These are phyloP conservation scores for Coprinellus aureogranulatus DNA, from an alignment of 768 basidiomycete species.

Conservation along the genomic window DNA sequence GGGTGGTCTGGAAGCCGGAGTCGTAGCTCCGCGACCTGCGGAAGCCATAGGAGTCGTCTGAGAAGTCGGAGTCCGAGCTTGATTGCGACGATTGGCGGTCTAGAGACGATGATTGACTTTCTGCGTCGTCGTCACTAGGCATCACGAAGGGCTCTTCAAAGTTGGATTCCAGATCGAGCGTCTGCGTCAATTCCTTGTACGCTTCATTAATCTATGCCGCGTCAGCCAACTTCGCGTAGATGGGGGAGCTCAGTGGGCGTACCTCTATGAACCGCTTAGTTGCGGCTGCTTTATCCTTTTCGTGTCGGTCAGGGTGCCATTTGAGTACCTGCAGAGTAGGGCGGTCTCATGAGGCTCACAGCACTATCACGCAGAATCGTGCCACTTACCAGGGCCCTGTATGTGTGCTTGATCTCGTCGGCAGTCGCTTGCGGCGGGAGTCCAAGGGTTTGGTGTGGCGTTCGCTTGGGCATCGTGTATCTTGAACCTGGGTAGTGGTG, in stretches of 20 bases:
- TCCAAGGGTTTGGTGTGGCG: slow-evolving; percentile 10
- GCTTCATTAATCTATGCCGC: slow-evolving; percentile 48
- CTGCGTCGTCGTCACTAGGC: not conserved
- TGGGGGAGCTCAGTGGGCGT: slow-evolving; percentile 3
- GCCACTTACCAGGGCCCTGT: slow-evolving; percentile 54
- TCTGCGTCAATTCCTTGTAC: slow-evolving; percentile 52
- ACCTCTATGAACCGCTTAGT: slow-evolving; percentile 61
- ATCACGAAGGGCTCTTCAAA: slow-evolving; percentile 9
- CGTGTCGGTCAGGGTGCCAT: slow-evolving; percentile 71
- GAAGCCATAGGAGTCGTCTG: slow-evolving; percentile 3
- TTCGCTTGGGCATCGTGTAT: slow-evolving; percentile 8
- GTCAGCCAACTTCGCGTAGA: not conserved
- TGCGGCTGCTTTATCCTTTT: slow-evolving; percentile 49
- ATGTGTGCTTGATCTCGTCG: slow-evolving; percentile 57
- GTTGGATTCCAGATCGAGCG: slow-evolving; percentile 5
- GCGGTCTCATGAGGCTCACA: not conserved
- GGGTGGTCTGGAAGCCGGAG: slow-evolving; percentile 7
- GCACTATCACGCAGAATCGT: slow-evolving; percentile 20
- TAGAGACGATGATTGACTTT: not conserved
- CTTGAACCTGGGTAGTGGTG: not conserved
- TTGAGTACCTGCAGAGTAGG: slow-evolving; percentile 45
- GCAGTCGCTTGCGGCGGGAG: slow-evolving; percentile 33
- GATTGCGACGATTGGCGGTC: slow-evolving; percentile 4
- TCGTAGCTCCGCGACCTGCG: not conserved
- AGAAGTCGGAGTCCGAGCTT: slow-evolving; percentile 1